Conservation (phyloP, 257 asterid species). For the Nicotiana obtusifolia region DNA sequence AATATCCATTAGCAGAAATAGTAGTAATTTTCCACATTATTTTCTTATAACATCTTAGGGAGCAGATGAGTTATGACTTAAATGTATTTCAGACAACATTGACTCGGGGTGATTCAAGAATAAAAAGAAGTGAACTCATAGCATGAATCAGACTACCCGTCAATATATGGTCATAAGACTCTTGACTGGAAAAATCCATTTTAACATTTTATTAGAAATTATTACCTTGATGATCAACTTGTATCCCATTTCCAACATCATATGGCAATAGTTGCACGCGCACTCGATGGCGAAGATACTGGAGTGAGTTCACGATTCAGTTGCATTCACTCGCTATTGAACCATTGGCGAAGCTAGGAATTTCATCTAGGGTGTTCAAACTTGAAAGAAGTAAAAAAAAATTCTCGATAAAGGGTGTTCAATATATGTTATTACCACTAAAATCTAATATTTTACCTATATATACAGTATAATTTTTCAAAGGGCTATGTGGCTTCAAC, state of each 20-base stretch:
- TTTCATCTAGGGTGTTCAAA: no score
- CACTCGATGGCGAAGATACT: conserved; percentile 65
- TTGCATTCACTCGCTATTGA: conserved; percentile 46
- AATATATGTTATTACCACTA: no score
- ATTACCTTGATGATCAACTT: conserved; percentile 7
- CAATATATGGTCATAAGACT: not conserved
- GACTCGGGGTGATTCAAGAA: not conserved
- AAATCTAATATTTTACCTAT: no score
- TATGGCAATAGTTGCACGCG: conserved; percentile 90
- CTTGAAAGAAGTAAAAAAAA: no score
- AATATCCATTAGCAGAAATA: not conserved
- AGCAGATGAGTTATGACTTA: not conserved
- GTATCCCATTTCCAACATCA: conserved; percentile 54
- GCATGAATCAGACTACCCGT: not conserved
- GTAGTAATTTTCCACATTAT: not conserved
- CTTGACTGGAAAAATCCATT: not conserved
- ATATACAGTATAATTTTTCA: no score
- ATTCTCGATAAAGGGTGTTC: no score
- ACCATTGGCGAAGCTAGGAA: no score
- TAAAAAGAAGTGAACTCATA: not conserved
- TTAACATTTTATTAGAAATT: not conserved
- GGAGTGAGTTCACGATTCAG: conserved; percentile 44
- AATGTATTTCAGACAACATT: not conserved
- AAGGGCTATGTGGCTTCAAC: no score
- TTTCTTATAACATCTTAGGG: not conserved